Conservation (phyloP, 1,284 basidiomycete genomes). For the Bjerkandera adusta region DNA sequence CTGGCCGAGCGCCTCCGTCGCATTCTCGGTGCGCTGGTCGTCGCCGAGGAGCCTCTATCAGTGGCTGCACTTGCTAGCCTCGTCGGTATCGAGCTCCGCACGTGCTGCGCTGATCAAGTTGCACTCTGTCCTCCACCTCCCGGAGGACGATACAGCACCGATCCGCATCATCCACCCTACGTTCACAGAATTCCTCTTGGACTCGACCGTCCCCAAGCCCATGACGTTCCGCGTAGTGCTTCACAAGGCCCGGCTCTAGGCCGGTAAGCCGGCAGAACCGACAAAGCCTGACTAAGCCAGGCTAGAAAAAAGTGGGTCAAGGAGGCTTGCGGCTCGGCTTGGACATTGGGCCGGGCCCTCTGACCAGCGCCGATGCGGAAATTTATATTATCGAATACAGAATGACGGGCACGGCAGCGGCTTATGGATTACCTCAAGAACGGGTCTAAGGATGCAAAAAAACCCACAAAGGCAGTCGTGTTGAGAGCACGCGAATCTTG, state of each 20-base stretch:
- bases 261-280: too few species aligned
- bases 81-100: background rate
- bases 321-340: too few species aligned
- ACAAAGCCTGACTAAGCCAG: too few species aligned
- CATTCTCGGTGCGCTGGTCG: background rate
- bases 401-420: conserved; percentile 70
- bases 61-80: background rate
- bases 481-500: conserved; percentile 80
- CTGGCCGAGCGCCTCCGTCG: background rate
- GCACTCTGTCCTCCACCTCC: background rate
- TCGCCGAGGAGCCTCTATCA: background rate
- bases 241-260: too few species aligned
- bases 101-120: background rate
- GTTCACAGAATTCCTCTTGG: background rate
- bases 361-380: conserved; percentile 61
- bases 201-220: background rate
- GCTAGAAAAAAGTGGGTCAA: too few species aligned
- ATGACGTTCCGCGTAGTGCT: background rate
- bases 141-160: background rate
- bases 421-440: conserved; percentile 67
- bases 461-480: conserved; percentile 48
- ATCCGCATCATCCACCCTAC: background rate
- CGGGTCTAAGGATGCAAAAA: conserved; percentile 37
- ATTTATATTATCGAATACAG: conserved; percentile 78
- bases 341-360: too few species aligned